Conservation (phyloP, 129 eudicot species). For the Smallanthus sonchifolius region DNA sequence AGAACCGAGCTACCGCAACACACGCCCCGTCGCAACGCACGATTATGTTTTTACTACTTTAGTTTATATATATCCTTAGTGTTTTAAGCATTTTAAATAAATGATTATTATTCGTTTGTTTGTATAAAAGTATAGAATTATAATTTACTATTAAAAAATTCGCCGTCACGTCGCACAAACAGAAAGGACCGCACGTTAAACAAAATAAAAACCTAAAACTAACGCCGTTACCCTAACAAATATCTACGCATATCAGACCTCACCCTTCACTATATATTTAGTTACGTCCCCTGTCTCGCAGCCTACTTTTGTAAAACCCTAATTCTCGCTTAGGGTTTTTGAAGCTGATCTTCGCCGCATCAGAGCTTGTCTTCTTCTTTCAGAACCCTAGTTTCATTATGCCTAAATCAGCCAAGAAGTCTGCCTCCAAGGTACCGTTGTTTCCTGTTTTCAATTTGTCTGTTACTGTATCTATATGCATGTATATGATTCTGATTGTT, state of each 20-base stretch:
- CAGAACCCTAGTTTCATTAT: slow-evolving; percentile 31
- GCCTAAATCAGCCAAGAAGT: slow-evolving; percentile 62
- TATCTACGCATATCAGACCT: slow-evolving; percentile 10
- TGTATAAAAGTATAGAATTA: neutral
- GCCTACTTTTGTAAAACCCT: slow-evolving; percentile 27
- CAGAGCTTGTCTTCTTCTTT: neutral
- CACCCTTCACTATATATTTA: slow-evolving; percentile 20
- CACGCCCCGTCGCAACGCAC: no score
- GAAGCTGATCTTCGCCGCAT: slow-evolving; percentile 13
- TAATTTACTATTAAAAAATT: neutral
- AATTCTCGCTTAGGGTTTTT: slow-evolving; percentile 29
- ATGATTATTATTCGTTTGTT: no score
- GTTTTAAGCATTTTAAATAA: no score
- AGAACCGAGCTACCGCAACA: no score
- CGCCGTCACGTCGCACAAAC: neutral
- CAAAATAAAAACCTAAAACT: slow-evolving; percentile 22
- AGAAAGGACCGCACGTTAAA: neutral
- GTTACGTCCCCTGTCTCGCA: neutral
- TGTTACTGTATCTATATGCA: neutral
- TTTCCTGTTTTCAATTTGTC: neutral
- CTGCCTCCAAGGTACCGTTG: slow-evolving; percentile 45
- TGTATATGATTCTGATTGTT: neutral
- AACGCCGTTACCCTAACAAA: slow-evolving; percentile 20
- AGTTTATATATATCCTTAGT: no score
- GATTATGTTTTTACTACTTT: no score